A percentile compares a stretch with the other conserved stretches of the same genome.
Conservation (phyloP, 805 yeast genomes). For the Ogataea thermomethanolica region DNA sequence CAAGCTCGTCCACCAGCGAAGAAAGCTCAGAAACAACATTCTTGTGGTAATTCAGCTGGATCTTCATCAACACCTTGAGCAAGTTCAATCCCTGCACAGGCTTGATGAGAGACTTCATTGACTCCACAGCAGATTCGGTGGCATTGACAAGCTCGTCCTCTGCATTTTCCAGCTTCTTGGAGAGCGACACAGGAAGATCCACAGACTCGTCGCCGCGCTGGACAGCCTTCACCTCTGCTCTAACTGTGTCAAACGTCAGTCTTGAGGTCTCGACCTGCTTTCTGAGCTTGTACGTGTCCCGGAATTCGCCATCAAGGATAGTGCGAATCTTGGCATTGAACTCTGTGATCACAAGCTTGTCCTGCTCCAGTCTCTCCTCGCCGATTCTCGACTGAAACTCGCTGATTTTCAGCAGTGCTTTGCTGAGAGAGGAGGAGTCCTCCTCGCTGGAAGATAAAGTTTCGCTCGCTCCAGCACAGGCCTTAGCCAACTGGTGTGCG, state of each 20-base stretch:
- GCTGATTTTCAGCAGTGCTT: conserved; percentile 51
- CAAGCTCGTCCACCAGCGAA: conserved; percentile 42
- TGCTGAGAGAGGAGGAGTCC: conserved; percentile 47
- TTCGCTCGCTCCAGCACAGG: conserved; percentile 50
- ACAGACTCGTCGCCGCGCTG: conserved; percentile 36
- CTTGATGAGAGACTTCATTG: conserved; percentile 68
- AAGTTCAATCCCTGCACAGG: conserved; percentile 63
- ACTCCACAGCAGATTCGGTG: conserved; percentile 72
- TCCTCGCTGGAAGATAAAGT: conserved; percentile 35
- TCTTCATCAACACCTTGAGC: conserved; percentile 61
- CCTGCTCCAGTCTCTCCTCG: conserved; percentile 66
- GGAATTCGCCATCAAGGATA: conserved; percentile 55
- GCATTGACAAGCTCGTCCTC: conserved; percentile 82
- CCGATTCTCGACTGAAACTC: conserved; percentile 62
- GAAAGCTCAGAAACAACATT: conserved; percentile 49
- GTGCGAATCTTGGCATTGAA: conserved; percentile 55
- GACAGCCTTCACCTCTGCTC: conserved; percentile 49
- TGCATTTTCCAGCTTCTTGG: conserved; percentile 48
- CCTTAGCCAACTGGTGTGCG: conserved; percentile 62
- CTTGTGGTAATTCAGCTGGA: conserved; percentile 64
- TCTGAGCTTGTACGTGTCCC: conserved; percentile 57
- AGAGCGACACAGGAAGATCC: conserved; percentile 48
- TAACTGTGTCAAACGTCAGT: conserved; percentile 62
- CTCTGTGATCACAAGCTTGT: conserved; percentile 53
- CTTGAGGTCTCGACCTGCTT: conserved; percentile 68